Evolutionary conservation across 805 yeast genomes (phyloP).

Genomic region (Kurtzmaniella fragi): DNA sequence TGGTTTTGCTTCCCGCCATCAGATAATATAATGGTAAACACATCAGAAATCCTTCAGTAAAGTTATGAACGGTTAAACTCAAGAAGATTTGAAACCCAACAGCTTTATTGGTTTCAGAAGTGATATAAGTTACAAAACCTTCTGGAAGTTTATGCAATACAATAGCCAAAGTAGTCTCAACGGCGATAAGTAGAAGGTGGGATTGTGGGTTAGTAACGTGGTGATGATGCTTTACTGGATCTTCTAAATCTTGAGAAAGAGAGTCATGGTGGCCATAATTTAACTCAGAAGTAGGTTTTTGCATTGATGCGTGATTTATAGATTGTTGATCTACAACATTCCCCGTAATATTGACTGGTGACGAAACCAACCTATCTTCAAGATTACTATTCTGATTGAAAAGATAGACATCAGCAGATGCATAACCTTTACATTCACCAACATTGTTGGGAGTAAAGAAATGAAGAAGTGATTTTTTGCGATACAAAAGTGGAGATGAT

Average conservation of each 20-base stretch:
- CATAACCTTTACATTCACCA: slow-evolving; percentile 47
- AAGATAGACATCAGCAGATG: slow-evolving; percentile 35
- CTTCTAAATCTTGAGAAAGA: too few relatives aligned
- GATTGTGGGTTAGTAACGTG: slow-evolving; percentile 74
- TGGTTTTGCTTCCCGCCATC: slow-evolving; percentile 38
- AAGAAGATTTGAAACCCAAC: slow-evolving; percentile 78
- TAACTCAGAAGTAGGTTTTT: too few relatives aligned
- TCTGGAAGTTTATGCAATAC: slow-evolving; percentile 92
- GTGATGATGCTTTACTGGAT: slow-evolving; percentile 61
- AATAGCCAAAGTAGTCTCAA: slow-evolving; percentile 86
- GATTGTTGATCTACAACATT: too few relatives aligned
- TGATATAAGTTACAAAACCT: slow-evolving; percentile 84
- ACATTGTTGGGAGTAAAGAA: slow-evolving; percentile 17
- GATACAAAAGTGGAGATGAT: slow-evolving; percentile 11
- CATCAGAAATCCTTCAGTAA: slow-evolving; percentile 92
- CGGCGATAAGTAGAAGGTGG: slow-evolving; percentile 75
- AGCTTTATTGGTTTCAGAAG: slow-evolving; percentile 56
- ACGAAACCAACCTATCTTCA: slow-evolving; percentile 5
- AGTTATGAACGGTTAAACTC: slow-evolving; percentile 83
- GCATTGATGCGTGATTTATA: too few relatives aligned
- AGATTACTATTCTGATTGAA: slow-evolving; percentile 3
- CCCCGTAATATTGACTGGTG: too few relatives aligned
- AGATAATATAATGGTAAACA: slow-evolving; percentile 85
- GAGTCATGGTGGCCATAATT: too few relatives aligned
- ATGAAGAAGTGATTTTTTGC: slow-evolving; percentile 22